Percentiles rank a stretch among this genome's conserved stretches.
Conservation (phyloP, 2,329 filamentous ascomycete species). For the Claviceps humidiphila region DNA sequence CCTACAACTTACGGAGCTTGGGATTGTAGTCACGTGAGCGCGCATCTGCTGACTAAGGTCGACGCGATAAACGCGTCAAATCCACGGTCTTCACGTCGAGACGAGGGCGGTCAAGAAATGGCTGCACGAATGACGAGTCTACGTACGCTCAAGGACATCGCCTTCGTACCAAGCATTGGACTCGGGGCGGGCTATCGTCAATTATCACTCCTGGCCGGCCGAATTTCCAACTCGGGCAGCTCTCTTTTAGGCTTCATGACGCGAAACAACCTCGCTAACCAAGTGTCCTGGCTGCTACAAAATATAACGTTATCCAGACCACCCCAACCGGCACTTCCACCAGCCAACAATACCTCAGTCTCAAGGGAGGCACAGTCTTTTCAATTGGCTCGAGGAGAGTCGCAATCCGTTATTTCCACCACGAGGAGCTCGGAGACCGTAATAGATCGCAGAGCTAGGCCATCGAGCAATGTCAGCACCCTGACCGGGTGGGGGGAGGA, state of each 20-base stretch:
- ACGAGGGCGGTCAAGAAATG: not conserved
- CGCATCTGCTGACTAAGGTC: slow-evolving; percentile 19
- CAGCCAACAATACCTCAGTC: slow-evolving; percentile 15
- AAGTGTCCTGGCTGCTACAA: slow-evolving; percentile 43
- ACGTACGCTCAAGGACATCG: not conserved
- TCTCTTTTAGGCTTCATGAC: slow-evolving; percentile 40
- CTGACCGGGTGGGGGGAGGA: slow-evolving; percentile 10
- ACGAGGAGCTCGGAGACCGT: not conserved
- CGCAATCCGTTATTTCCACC: not conserved
- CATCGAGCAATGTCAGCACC: slow-evolving; percentile 11
- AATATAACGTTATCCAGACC: slow-evolving; percentile 30
- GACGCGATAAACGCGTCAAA: slow-evolving; percentile 18
- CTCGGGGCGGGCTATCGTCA: not conserved
- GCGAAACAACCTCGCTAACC: slow-evolving; percentile 45
- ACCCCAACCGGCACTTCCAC: slow-evolving; percentile 25
- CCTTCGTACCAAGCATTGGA: not conserved
- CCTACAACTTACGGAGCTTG: no score
- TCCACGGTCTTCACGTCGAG: not conserved
- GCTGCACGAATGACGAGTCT: not conserved
- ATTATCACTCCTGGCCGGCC: not conserved
- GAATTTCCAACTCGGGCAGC: not conserved
- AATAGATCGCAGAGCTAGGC: not conserved
- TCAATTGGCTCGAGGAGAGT: slow-evolving; percentile 1
- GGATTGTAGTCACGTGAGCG: slow-evolving; percentile 8
- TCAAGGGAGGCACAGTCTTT: slow-evolving; percentile 15